Evolutionary conservation across 768 basidiomycete species (phyloP).

Genomic region (Calocybe cyanea): DNA sequence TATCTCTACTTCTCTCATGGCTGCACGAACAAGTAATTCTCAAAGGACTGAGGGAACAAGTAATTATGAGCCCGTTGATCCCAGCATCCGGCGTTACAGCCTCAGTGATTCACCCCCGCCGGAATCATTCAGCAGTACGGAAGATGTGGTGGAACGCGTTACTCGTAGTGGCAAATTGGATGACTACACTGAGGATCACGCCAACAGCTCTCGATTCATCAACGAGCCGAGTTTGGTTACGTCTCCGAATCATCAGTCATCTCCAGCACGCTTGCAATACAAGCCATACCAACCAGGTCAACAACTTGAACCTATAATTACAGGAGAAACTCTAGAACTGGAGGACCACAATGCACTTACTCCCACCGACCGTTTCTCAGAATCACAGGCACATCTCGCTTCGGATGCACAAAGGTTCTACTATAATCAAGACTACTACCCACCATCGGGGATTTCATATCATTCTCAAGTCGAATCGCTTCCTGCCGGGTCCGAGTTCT

Average conservation of each 20-base stretch:
- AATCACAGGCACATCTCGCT: conserved; percentile 15
- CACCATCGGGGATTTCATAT: conserved; percentile 29
- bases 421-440: conserved; percentile 33
- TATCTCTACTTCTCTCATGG: conserved; percentile 6
- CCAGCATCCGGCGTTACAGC: conserved; percentile 10
- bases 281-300: conserved; percentile 60
- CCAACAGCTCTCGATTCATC: too few relatives aligned
- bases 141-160: too few relatives aligned
- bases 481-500: conserved; percentile 28
- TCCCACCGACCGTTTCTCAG: conserved; percentile 22
- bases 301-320: conserved; percentile 55
- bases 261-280: conserved; percentile 22
- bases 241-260: neutral
- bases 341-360: conserved; percentile 28
- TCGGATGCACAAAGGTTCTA: conserved; percentile 26
- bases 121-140: neutral
- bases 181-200: too few relatives aligned
- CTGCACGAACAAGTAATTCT: conserved; percentile 10
- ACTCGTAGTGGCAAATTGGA: too few relatives aligned
- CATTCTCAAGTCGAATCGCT: conserved; percentile 22
- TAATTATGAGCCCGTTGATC: conserved; percentile 11
- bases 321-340: conserved; percentile 60
- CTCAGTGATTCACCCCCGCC: conserved; percentile 8
- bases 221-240: too few relatives aligned
- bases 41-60: neutral